A percentile compares a stretch with the other conserved stretches of the same genome.
Conservation (phyloP, 1,284 basidiomycete species). For the Papiliotrema laurentii region DNA sequence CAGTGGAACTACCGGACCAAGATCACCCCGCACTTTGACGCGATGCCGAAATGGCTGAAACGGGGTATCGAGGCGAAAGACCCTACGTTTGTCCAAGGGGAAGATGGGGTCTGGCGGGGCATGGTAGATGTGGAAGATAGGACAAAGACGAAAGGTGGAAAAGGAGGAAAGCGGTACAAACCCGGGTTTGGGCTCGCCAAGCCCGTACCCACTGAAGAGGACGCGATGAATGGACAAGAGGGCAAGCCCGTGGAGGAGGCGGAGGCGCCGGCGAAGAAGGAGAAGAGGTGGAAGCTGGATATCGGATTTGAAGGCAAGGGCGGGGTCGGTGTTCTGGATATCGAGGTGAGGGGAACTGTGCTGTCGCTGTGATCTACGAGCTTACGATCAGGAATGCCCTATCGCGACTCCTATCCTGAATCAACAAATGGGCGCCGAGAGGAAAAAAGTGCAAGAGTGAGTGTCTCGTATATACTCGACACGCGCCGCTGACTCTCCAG, state of each 20-base stretch:
- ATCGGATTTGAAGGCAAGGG: slow-evolving; percentile 88
- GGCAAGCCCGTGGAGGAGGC: slow-evolving; percentile 12
- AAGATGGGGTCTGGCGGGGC: not conserved
- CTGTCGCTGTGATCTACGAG: not conserved
- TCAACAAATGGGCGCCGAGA: slow-evolving; percentile 59
- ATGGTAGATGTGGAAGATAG: not conserved
- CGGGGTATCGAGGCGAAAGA: not conserved
- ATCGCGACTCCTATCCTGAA: slow-evolving; percentile 85
- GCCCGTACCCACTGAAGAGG: slow-evolving; percentile 20
- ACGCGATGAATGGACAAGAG: slow-evolving; percentile 5
- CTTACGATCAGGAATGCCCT: slow-evolving; percentile 68
- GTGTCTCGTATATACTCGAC: slow-evolving; percentile 24
- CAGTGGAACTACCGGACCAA: slow-evolving; percentile 94
- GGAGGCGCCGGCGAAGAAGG: slow-evolving; percentile 21
- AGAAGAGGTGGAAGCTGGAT: slow-evolving; percentile 22
- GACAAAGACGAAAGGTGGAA: not conserved
- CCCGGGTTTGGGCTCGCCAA: not conserved
- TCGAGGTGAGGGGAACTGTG: slow-evolving; percentile 63
- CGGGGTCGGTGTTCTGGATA: slow-evolving; percentile 75
- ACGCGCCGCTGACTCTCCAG: slow-evolving; percentile 47
- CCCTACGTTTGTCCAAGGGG: not conserved
- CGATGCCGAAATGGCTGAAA: slow-evolving; percentile 56
- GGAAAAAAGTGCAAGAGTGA: slow-evolving; percentile 66
- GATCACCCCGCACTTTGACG: slow-evolving; percentile 93
- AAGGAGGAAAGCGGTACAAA: not conserved